phyloP scores from a whole-genome alignment of 2,329 filamentous ascomycete species.

The Orbilia brochopaga region DNA sequence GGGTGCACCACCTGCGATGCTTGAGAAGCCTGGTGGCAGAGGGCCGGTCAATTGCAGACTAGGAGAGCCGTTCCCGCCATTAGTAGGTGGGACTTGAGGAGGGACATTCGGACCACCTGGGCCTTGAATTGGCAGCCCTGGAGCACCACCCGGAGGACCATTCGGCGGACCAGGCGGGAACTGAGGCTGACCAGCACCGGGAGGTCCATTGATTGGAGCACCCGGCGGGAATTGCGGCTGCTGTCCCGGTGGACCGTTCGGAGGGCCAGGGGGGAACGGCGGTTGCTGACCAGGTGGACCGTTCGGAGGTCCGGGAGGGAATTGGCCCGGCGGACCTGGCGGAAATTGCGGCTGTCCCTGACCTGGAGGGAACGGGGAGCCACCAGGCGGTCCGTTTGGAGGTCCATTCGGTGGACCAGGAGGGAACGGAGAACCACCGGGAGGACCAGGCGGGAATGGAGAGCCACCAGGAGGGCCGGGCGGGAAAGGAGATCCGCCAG shows the following conservation, averaged over 20 bases:
- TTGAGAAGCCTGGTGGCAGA: slow-evolving; percentile 38
- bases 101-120: background rate
- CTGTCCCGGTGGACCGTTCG: background rate
- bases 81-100: slow-evolving; percentile 1
- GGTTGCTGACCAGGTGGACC: background rate
- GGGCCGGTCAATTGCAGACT: slow-evolving; percentile 18
- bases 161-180: background rate
- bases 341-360: background rate
- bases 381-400: background rate
- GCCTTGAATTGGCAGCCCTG: no score
- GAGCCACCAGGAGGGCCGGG: background rate
- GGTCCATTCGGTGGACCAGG: background rate
- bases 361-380: background rate
- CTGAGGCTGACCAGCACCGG: background rate
- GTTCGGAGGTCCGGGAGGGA: background rate
- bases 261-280: background rate
- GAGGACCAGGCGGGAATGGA: background rate
- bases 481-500: background rate
- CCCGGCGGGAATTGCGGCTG: background rate
- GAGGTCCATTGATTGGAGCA: background rate
- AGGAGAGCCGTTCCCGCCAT: background rate
- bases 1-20: slow-evolving; percentile 9
- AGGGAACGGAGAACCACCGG: background rate
- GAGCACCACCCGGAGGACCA: background rate
- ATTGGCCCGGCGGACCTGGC: background rate